Base-by-base conservation (phyloP, 768 basidiomycete genomes). In the Tubosaeta sp. region DNA sequence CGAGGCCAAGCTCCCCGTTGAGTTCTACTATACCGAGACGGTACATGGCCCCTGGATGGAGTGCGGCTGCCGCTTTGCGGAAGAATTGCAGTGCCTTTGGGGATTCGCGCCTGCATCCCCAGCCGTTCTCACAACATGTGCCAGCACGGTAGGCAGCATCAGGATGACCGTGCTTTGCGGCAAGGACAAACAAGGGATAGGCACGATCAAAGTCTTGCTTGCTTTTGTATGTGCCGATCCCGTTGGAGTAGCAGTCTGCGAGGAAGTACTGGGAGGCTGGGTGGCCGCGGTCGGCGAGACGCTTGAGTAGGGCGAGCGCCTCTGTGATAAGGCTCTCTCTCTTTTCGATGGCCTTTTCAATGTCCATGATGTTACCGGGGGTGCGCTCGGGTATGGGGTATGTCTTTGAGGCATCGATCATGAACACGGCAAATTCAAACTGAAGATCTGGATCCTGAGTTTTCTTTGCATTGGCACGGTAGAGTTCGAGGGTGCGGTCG, bases 361-460 rank as follows among this genome's bases (percentile, higher is more conserved):
- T 85, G 36, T 87, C 82, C 66, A 91, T 77, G 41, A 89, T 77
- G 60, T 91, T 90, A 27, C 82, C 86, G 0, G 81, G 77, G 3
- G 86, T 85, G 14, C 73, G 78, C 3, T 72, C 73, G 5, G 90
- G 90, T 50, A 90, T 84, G 36, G 87, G 86, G 66, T 93, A 81
- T 2, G 87, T 83, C 70, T 95, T 96, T 44, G 93, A 90, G 44
- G 94, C 92, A 64, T 97, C 96, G 65, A 99, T 88, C 89, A 97
- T 94, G 78, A 98, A 97, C 9, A 94, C 91, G 35, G 95, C 92
- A 59, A 99, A 97, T 68, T 99, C 96, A 75, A 94, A 98, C 67
- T 95, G 94, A 49, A 97, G 75, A 62, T 97, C 92, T 0, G 95
- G 94, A 68, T 98, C 93, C 73, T 96, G 93, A 0, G 94, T 96